Percentiles rank a stretch among this genome's conserved stretches.
Conservation (phyloP, 257 asterid species). For the Handroanthus guayacan region DNA sequence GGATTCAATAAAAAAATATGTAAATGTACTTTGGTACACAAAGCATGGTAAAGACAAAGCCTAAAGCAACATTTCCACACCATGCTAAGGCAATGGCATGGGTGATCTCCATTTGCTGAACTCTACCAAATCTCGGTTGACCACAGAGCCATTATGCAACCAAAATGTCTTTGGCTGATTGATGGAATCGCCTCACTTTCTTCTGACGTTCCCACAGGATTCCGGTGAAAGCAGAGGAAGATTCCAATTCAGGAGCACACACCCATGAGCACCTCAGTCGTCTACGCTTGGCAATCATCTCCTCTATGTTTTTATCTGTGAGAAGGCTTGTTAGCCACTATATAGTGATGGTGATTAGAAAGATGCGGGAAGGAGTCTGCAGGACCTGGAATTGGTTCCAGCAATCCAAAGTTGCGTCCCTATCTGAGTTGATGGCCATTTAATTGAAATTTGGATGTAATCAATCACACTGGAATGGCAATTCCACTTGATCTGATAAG, state of each 20-base stretch:
- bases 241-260: slow-evolving; percentile 69
- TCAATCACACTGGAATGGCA: slow-evolving; percentile 85
- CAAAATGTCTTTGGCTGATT: slow-evolving; percentile 88
- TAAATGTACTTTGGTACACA: neutral
- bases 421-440: slow-evolving; percentile 85
- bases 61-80: neutral
- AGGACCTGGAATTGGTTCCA: slow-evolving; percentile 86
- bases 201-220: slow-evolving; percentile 88
- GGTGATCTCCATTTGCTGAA: slow-evolving; percentile 84
- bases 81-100: slow-evolving; percentile 71
- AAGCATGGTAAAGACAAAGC: neutral
- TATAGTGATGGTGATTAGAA: slow-evolving; percentile 1
- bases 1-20: neutral
- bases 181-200: slow-evolving; percentile 91
- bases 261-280: slow-evolving; percentile 82
- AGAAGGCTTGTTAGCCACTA: slow-evolving; percentile 11
- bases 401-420: slow-evolving; percentile 78
- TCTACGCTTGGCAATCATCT: slow-evolving; percentile 79
- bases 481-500: slow-evolving; percentile 85
- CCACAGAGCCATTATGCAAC: slow-evolving; percentile 83
- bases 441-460: slow-evolving; percentile 79
- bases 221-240: slow-evolving; percentile 85
- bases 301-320: slow-evolving; percentile 75
- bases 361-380: neutral
- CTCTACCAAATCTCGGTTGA: slow-evolving; percentile 73